Evolutionary conservation across 2,329 filamentous ascomycete genomes (phyloP).

Genomic region (Alternaria hordeiaustralica): DNA sequence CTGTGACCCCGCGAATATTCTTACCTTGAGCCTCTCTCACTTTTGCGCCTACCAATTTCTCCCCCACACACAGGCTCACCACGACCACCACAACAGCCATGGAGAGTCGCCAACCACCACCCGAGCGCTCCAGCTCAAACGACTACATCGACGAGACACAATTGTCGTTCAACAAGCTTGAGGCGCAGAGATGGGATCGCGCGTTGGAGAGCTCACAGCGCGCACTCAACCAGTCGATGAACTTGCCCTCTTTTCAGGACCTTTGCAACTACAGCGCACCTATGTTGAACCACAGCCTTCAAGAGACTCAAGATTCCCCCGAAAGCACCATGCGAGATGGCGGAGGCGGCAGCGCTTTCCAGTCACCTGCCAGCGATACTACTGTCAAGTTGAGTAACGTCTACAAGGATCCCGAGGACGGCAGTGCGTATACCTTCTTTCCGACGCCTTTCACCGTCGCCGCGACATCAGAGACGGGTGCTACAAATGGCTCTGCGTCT

Average conservation of each 20-base stretch:
- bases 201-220: background rate
- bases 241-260: background rate
- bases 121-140: background rate
- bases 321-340: no score
- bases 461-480: background rate
- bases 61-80: background rate
- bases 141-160: background rate
- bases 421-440: no score
- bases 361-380: background rate
- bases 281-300: no score
- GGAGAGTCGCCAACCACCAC: background rate
- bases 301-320: no score
- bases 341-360: background rate
- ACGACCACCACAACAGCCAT: background rate
- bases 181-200: background rate
- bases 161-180: background rate
- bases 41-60: background rate
- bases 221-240: background rate
- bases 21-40: background rate
- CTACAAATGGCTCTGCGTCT: background rate
- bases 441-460: background rate
- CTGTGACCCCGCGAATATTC: background rate
- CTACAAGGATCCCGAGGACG: background rate
- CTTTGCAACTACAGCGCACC: background rate
- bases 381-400: background rate